Percentiles rank a stretch among this genome's conserved stretches.
Evolutionary conservation across 2,329 filamentous ascomycete species (phyloP).

Genomic region (Madurella mycetomatis): DNA sequence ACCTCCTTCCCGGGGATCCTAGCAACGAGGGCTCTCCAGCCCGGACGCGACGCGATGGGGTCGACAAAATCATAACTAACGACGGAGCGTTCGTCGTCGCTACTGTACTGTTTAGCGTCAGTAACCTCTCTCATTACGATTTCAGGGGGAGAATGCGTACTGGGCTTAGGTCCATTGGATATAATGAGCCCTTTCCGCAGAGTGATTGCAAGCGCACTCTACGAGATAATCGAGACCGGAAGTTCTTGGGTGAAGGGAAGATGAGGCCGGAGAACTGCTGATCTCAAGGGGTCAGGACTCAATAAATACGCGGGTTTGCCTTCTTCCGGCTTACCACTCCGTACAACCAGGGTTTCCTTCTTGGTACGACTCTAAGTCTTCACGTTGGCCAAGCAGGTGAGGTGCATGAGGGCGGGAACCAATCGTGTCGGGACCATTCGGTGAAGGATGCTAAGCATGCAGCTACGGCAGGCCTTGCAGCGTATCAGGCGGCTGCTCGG

Average conservation of each 20-base stretch:
- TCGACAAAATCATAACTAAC: conserved; percentile 10
- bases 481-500: background rate
- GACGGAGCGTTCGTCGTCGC: conserved; percentile 1
- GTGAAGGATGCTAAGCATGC: background rate
- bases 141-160: background rate
- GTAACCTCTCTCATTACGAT: background rate
- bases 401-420: background rate
- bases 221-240: too few species aligned
- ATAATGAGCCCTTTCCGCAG: too few species aligned
- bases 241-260: too few species aligned
- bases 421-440: background rate
- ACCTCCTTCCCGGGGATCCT: background rate
- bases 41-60: background rate
- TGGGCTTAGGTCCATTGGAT: too few species aligned
- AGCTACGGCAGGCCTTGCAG: too few species aligned
- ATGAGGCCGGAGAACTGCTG: too few species aligned
- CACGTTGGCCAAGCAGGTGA: background rate
- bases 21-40: background rate
- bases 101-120: background rate
- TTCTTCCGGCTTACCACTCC: too few species aligned
- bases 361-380: too few species aligned
- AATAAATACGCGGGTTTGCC: too few species aligned
- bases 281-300: too few species aligned
- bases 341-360: too few species aligned
- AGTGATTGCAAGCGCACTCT: too few species aligned